Evolutionary conservation across 2,329 filamentous ascomycete genomes (phyloP).

Genomic region (Thermoascus crustaceus): DNA sequence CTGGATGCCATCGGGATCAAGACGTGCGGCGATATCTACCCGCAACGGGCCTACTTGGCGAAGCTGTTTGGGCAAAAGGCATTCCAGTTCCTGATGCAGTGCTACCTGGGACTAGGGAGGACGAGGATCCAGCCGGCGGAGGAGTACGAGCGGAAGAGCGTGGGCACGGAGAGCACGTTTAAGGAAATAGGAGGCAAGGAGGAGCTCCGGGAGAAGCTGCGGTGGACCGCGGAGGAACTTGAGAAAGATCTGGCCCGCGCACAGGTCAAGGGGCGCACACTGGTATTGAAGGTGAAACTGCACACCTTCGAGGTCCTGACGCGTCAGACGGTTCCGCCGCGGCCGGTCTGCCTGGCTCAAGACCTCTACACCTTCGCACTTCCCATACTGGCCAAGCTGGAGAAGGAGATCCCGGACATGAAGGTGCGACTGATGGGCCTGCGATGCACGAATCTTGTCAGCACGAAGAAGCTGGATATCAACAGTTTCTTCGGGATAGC

Average conservation of each 20-base stretch:
- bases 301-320: conserved; percentile 91
- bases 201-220: conserved; percentile 67
- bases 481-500: conserved; percentile 68
- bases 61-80: conserved; percentile 87
- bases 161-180: conserved; percentile 91
- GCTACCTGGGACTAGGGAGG: conserved; percentile 76
- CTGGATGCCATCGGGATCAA: conserved; percentile 79
- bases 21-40: conserved; percentile 81
- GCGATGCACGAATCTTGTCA: conserved; percentile 77
- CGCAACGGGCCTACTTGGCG: conserved; percentile 62
- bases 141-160: conserved; percentile 84
- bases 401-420: conserved; percentile 73
- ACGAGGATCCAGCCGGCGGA: conserved; percentile 80
- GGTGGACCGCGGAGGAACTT: conserved; percentile 73
- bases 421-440: conserved; percentile 80
- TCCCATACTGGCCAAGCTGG: conserved; percentile 74
- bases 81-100: conserved; percentile 75
- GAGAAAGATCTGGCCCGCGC: conserved; percentile 75
- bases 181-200: conserved; percentile 62
- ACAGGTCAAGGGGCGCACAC: conserved; percentile 78
- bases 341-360: conserved; percentile 62
- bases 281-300: conserved; percentile 87
- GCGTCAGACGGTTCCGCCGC: conserved; percentile 66
- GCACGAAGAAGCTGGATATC: conserved; percentile 70
- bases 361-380: conserved; percentile 76